Evolutionary conservation across 1,139 yeast genomes (phyloP).

Genomic region (Kodamaea derodonti): DNA sequence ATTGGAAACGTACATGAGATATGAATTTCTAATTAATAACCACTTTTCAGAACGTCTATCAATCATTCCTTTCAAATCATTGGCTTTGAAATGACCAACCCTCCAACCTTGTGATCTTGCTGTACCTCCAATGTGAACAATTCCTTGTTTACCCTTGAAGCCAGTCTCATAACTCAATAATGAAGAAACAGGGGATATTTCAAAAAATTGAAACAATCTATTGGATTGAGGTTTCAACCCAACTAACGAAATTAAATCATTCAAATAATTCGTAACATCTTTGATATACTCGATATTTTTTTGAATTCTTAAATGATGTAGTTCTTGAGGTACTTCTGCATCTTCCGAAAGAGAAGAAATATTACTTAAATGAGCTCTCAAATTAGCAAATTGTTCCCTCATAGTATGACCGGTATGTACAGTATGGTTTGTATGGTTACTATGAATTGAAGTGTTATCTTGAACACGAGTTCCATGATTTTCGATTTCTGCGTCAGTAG

Average conservation of each 20-base stretch:
- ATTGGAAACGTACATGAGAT: slow-evolving; percentile 80
- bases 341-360: slow-evolving; percentile 23
- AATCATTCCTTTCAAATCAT: slow-evolving; percentile 80
- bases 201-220: slow-evolving; percentile 78
- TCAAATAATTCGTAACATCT: slow-evolving; percentile 60
- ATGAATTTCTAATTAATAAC: slow-evolving; percentile 83
- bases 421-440: slow-evolving; percentile 18
- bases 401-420: slow-evolving; percentile 18
- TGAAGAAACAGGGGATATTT: slow-evolving; percentile 83
- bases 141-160: slow-evolving; percentile 86
- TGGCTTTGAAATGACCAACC: slow-evolving; percentile 80
- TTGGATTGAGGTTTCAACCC: slow-evolving; percentile 79
- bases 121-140: slow-evolving; percentile 71
- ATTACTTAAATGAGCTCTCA: slow-evolving; percentile 31
- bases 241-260: slow-evolving; percentile 53
- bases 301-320: slow-evolving; percentile 17
- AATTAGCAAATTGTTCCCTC: slow-evolving; percentile 24
- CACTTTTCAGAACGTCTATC: slow-evolving; percentile 89
- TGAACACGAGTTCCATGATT: slow-evolving; percentile 9
- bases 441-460: slow-evolving; percentile 17
- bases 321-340: slow-evolving; percentile 29
- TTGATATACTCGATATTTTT: slow-evolving; percentile 36
- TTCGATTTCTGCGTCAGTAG: slow-evolving; percentile 1
- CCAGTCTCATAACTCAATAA: slow-evolving; percentile 79
- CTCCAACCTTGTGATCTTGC: slow-evolving; percentile 94